These are phyloP conservation scores for Macrotyloma uniflorum DNA, from an alignment of 306 rosid genomes.

Conservation along the genomic window DNA sequence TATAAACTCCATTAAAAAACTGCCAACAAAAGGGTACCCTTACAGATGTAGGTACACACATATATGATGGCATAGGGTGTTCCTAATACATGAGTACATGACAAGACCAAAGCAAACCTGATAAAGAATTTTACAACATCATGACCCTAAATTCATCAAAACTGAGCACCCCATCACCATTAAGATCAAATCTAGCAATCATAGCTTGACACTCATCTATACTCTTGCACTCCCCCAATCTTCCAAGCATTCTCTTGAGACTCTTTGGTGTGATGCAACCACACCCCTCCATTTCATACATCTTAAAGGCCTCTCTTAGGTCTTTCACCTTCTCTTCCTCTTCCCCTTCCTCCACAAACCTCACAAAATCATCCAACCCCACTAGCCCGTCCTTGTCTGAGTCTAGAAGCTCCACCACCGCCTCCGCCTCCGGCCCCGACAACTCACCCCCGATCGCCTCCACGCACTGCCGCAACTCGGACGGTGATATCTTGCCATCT, in stretches of 20 bases:
- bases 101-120: neutral
- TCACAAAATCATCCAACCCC: slow-evolving; percentile 63
- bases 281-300: slow-evolving; percentile 72
- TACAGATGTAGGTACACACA: neutral
- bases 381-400: slow-evolving; percentile 61
- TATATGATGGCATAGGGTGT: neutral
- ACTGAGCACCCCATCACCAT: slow-evolving; percentile 74
- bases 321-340: slow-evolving; percentile 68
- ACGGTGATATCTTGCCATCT: slow-evolving; percentile 65
- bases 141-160: slow-evolving; percentile 78
- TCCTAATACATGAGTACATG: neutral
- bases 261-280: slow-evolving; percentile 70
- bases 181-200: slow-evolving; percentile 66
- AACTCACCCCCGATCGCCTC: slow-evolving; percentile 52
- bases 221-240: slow-evolving; percentile 63
- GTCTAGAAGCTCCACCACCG: slow-evolving; percentile 51
- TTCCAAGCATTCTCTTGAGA: slow-evolving; percentile 60
- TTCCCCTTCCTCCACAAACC: slow-evolving; percentile 62
- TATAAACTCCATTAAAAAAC: neutral
- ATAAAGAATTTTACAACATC: slow-evolving; percentile 48
- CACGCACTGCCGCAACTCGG: slow-evolving; percentile 62
- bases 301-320: slow-evolving; percentile 68
- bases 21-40: neutral
- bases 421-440: slow-evolving; percentile 46
- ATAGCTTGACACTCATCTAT: slow-evolving; percentile 56